Base-by-base conservation (phyloP, 495 filamentous ascomycete species). In the Hypoxylon lienhwacheense region DNA sequence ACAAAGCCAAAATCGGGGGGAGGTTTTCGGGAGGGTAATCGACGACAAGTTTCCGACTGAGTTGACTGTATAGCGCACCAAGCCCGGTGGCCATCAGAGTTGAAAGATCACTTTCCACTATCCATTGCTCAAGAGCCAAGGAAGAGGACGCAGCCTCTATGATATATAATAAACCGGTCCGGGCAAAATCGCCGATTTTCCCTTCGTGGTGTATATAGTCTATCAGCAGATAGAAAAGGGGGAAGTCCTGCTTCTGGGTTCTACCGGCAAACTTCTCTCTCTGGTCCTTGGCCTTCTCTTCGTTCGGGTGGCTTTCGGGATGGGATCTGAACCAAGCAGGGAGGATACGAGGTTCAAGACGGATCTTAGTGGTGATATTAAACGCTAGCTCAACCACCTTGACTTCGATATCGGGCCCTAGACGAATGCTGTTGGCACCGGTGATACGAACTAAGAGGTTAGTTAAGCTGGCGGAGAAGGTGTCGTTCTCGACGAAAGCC, bases 171-270 rank as follows among this genome's bases (percentile, higher is more conserved):
- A 99, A 70, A 0, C 93, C 93, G 0, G 92, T 99, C 40, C 93
- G 79, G n/a, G 95, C 92, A 73, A 99, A 99, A 68, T 99, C 93
- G 16, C 93, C 93, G 14, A 91, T 85, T 24, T 88, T 83, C 35
- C 91, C 91, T 48, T 96, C 91, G 52, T 92, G 86, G 64, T 99
- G 91, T 24, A 99, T 91, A 69, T 95, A 93, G 65, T 97, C 91
- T 43, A 99, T 86, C 49, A 97, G 77, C 24, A 96, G 73, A 69
- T 97, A 97, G 73, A 97, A 97, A 16, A 99, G 65, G 0, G 93
- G 93, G 64, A 99, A 97, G 59, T 95, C 90, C 61, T 92, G 87
- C 69, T 90, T 95, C 56, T 95, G 85, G 25, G 87, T 93, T 33
- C 85, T 80, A 15, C 91, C 90, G 1, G 86, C 88, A 68, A 95